phyloP scores from a whole-genome alignment of 2,329 filamentous ascomycete genomes.

The Lachnellula hyalina region DNA sequence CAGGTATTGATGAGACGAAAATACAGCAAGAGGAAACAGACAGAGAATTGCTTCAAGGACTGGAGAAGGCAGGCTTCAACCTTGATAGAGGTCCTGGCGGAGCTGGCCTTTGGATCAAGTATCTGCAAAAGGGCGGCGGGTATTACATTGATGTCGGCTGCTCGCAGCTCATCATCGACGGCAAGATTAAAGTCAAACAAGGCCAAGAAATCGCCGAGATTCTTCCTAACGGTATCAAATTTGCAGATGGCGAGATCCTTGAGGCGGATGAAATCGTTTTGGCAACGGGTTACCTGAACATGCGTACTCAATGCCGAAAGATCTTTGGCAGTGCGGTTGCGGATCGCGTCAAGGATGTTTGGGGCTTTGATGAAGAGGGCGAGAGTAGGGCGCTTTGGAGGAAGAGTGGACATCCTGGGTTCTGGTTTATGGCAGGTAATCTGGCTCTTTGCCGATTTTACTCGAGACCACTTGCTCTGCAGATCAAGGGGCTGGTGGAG shows the following conservation, averaged over 20 bases:
- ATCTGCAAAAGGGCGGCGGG: constrained; percentile 54
- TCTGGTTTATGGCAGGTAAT: constrained; percentile 50
- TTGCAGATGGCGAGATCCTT: constrained; percentile 41
- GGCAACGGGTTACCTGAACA: constrained; percentile 47
- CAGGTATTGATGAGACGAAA: constrained; percentile 44
- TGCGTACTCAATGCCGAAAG: constrained; percentile 44
- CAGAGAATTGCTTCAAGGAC: constrained; percentile 38
- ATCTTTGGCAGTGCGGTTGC: constrained; percentile 47
- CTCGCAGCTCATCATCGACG: constrained; percentile 46
- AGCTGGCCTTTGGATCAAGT: constrained; percentile 52
- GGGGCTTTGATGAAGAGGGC: constrained; percentile 45
- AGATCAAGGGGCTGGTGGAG: constrained; percentile 42
- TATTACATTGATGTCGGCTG: constrained; percentile 55
- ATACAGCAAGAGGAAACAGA: constrained; percentile 34
- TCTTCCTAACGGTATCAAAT: constrained; percentile 31
- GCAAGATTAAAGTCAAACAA: constrained; percentile 48
- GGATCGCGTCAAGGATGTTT: constrained; percentile 42
- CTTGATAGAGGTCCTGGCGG: constrained; percentile 51
- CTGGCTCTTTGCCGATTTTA: constrained; percentile 43
- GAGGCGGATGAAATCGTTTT: constrained; percentile 49
- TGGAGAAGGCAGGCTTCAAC: constrained; percentile 52
- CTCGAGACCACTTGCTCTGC: constrained; percentile 42
- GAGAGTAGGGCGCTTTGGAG: constrained; percentile 44
- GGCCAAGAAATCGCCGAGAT: constrained; percentile 42
- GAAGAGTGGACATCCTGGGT: constrained; percentile 41